Percentiles rank a stretch among this genome's conserved stretches.
Conservation (phyloP, 768 basidiomycete genomes). For the Cyclocybe aegerita region DNA sequence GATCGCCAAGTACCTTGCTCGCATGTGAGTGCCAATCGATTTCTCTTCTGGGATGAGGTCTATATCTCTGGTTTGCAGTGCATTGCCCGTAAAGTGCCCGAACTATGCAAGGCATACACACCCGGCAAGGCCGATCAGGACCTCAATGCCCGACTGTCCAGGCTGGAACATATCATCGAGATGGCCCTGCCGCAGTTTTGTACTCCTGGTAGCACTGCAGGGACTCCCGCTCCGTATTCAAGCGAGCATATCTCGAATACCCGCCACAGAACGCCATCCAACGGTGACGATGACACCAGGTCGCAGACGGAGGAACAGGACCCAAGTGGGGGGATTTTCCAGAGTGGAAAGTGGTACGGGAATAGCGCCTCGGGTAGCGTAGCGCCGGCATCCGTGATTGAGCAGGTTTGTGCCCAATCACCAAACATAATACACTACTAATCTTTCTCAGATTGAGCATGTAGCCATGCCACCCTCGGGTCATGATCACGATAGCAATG, state of each 20-base stretch:
- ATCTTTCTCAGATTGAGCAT: conserved; percentile 45
- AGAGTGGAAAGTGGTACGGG: conserved; percentile 86
- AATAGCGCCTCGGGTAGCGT: conserved; percentile 82
- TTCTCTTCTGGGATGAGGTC: conserved; percentile 11
- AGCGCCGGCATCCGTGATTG: conserved; percentile 74
- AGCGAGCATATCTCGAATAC: conserved; percentile 22
- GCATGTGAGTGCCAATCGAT: conserved; percentile 51
- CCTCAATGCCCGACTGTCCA: conserved; percentile 66
- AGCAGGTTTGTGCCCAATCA: conserved; percentile 51
- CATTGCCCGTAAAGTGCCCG: conserved; percentile 82
- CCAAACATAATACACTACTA: background rate
- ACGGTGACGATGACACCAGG: conserved; percentile 63
- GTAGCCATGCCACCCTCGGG: conserved; percentile 44
- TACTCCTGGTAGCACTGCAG: conserved; percentile 26
- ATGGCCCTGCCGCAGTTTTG: conserved; percentile 76
- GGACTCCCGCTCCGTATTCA: conserved; percentile 30
- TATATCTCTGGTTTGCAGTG: conserved; percentile 46
- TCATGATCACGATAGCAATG: conserved; percentile 11
- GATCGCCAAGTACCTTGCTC: conserved; percentile 84
- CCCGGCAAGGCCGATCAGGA: conserved; percentile 87
- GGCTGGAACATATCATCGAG: conserved; percentile 82
- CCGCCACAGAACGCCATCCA: conserved; percentile 48
- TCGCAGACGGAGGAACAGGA: conserved; percentile 81
- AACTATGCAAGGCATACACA: conserved; percentile 85
- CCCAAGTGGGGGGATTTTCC: conserved; percentile 72